These are phyloP conservation scores for Paxillus ammoniavirescens DNA, from an alignment of 768 basidiomycete species.

Conservation along the genomic window DNA sequence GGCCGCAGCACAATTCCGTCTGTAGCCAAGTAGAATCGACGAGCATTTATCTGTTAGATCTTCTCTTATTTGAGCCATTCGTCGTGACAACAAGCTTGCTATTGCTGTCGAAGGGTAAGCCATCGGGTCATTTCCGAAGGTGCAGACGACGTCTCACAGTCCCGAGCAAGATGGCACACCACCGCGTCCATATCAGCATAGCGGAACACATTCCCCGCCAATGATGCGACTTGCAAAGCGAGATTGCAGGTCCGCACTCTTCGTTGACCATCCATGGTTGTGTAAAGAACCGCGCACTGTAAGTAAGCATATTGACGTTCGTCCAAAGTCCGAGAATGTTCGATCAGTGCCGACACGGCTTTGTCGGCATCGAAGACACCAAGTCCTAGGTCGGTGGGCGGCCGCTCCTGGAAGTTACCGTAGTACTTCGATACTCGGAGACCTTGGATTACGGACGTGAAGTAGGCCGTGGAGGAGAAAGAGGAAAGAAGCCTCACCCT, in stretches of 20 bases:
- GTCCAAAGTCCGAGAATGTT: slow-evolving; percentile 67
- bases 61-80: slow-evolving; percentile 76
- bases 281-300: slow-evolving; percentile 89
- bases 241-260: slow-evolving; percentile 85
- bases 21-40: slow-evolving; percentile 78
- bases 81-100: slow-evolving; percentile 53
- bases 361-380: slow-evolving; percentile 82
- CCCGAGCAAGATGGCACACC: slow-evolving; percentile 69
- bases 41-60: slow-evolving; percentile 83
- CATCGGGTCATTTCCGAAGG: neutral
- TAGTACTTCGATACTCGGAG: slow-evolving; percentile 63
- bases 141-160: slow-evolving; percentile 53
- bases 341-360: slow-evolving; percentile 70
- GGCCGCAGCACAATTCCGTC: slow-evolving; percentile 82
- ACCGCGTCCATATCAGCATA: slow-evolving; percentile 89
- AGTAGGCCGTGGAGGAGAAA: neutral
- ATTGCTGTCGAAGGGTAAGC: slow-evolving; percentile 52
- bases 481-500: slow-evolving; percentile 47
- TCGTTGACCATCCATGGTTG: slow-evolving; percentile 70
- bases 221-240: slow-evolving; percentile 72
- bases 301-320: slow-evolving; percentile 73
- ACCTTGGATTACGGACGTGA: slow-evolving; percentile 38
- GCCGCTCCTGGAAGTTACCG: slow-evolving; percentile 69
- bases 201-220: slow-evolving; percentile 91
- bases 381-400: slow-evolving; percentile 73